phyloP scores from a whole-genome alignment of 2,329 filamentous ascomycete species.

The Didymella exigua region DNA sequence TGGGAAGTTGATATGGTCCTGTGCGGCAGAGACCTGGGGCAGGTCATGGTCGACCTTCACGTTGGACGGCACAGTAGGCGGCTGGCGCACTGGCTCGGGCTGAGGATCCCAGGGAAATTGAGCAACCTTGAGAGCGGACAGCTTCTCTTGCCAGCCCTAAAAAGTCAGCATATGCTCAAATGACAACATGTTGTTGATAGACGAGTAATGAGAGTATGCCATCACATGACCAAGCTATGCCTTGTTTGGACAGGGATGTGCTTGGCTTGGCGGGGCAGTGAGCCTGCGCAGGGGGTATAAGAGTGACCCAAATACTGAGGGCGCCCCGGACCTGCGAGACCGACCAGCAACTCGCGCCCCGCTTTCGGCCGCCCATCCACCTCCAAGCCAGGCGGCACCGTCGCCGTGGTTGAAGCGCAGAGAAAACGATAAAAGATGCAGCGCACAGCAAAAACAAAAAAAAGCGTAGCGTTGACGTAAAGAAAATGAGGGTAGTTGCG shows the following conservation, averaged over 20 bases:
- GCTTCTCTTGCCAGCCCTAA: constrained; percentile 92
- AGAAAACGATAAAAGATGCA: constrained; percentile 23
- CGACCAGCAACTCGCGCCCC: constrained; percentile 50
- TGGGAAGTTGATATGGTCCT: constrained; percentile 39
- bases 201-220: constrained; percentile 16
- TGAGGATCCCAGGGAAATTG: constrained; percentile 93
- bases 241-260: constrained; percentile 40
- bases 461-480: neutral
- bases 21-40: constrained; percentile 38
- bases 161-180: constrained; percentile 23
- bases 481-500: constrained; percentile 10
- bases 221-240: constrained; percentile 47
- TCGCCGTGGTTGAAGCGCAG: constrained; percentile 25
- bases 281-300: constrained; percentile 54
- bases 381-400: constrained; percentile 32
- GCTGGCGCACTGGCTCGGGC: constrained; percentile 58
- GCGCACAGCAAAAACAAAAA: constrained; percentile 7
- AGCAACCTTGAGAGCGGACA: constrained; percentile 83
- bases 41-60: constrained; percentile 43
- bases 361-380: constrained; percentile 48
- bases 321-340: constrained; percentile 47
- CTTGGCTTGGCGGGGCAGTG: constrained; percentile 44
- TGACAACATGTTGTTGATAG: constrained; percentile 1
- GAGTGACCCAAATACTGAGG: constrained; percentile 54
- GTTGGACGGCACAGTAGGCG: constrained; percentile 51